Base-by-base conservation (phyloP, 306 rosid species). In the Fagus sylvatica region DNA sequence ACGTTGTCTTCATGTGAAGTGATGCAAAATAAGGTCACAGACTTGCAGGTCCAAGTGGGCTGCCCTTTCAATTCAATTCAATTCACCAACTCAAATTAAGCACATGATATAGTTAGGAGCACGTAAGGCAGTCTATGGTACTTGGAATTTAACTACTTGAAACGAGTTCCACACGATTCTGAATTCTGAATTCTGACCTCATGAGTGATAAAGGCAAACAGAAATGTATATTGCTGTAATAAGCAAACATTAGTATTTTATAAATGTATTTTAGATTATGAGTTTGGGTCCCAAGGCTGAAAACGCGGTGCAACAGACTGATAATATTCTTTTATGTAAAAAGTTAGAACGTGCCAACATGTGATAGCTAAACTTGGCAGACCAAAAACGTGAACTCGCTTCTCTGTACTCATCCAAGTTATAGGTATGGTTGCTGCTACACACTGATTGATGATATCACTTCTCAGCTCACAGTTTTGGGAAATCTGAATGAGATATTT, bases 201-300 rank as follows among this genome's bases (percentile, higher is more conserved):
- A 4, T 9, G 62, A 16, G 13, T 7, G 34, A 57, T 22, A 57
- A 3, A 28, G 36, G 32, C 7, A 57, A 57, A 7, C 15, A 57
- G 11, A 4, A 28, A 28, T 8, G 4, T 57, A 5, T 1, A 54
- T 4, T 15, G 15, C 28, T 2, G 22, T 7, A 2, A 7, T 53
- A 17, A 53, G 28, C 28, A 53, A 54, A 16, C 7, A 17, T n/a
- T 22, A 22, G 28, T 22, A 22, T 22, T 22, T 22, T 22, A 22
- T 22, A 22, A 0, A 22, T 22, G 28, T 22, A 8, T 42, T 39
- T 39, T 39, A 10, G 15, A 2, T 46, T 1, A 46, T 9, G 10
- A 0, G 42, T 57, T 32, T 72, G 76, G 74, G 77, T 56, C 76
- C 83, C 79, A 33, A 74, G 33, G 46, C 74, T 40, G 40, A 74